Evolutionary conservation across 495 filamentous ascomycete species (phyloP).

Genomic region (Thermothielavioides terrestris): DNA sequence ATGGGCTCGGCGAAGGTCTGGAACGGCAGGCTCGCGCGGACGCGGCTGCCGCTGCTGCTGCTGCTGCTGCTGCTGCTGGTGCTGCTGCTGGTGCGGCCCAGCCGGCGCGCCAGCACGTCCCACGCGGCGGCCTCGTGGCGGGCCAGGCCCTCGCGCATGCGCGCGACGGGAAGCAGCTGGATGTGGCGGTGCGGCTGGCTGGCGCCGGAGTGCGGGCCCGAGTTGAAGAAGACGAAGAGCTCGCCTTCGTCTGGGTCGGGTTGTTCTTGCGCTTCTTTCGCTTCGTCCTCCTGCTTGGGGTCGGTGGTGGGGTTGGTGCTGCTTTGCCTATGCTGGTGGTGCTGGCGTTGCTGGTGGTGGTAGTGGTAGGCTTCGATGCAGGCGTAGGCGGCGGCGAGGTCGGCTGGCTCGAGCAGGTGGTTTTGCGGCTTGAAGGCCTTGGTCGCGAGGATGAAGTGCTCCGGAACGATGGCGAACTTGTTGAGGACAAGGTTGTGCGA

Average conservation of each 20-base stretch:
- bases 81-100: slow-evolving; percentile 18
- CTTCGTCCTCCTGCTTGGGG: too few species aligned
- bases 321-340: background rate
- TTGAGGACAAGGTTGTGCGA: slow-evolving; percentile 66
- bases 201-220: slow-evolving; percentile 65
- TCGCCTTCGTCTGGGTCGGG: too few species aligned
- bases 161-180: slow-evolving; percentile 63
- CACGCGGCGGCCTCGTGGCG: slow-evolving; percentile 22
- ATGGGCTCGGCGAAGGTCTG: slow-evolving; percentile 15
- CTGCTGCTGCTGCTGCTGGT: too few species aligned
- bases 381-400: slow-evolving; percentile 55
- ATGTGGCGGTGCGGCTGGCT: slow-evolving; percentile 74
- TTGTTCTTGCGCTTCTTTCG: too few species aligned
- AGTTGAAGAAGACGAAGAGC: slow-evolving; percentile 80
- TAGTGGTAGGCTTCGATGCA: slow-evolving; percentile 55
- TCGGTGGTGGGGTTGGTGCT: too few species aligned
- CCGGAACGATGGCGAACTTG: slow-evolving; percentile 70
- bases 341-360: background rate
- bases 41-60: too few species aligned
- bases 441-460: slow-evolving; percentile 76
- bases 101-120: slow-evolving; percentile 47
- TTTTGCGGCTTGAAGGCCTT: slow-evolving; percentile 58
- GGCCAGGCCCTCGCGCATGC: slow-evolving; percentile 50
- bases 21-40: slow-evolving; percentile 26
- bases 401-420: slow-evolving; percentile 54